Evolutionary conservation across 2,329 filamentous ascomycete genomes (phyloP).

Genomic region (Lachnellula subtilissima): DNA sequence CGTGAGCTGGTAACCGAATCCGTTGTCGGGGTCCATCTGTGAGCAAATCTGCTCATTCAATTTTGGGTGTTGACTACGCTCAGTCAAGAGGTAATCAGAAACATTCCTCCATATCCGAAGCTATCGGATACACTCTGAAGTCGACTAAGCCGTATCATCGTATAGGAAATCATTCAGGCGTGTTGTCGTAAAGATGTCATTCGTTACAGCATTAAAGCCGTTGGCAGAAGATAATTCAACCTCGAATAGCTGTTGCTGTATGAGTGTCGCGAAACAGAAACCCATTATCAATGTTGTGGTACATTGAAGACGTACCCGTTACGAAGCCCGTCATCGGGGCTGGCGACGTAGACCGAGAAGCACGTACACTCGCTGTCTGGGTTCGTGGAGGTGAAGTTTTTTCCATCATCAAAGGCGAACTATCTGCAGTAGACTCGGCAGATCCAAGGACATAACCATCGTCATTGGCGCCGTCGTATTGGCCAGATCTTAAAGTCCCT

Average conservation of each 20-base stretch:
- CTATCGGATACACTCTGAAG: not conserved
- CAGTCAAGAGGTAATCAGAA: conserved; percentile 28
- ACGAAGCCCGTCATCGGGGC: conserved; percentile 43
- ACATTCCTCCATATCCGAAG: not conserved
- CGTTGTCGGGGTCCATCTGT: not conserved
- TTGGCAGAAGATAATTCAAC: conserved; percentile 17
- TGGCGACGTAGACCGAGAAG: conserved; percentile 39
- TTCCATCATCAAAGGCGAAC: conserved; percentile 27
- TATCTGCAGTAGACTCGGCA: conserved; percentile 33
- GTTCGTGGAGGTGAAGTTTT: conserved; percentile 21
- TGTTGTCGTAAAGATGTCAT: not conserved
- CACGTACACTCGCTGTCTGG: conserved; percentile 30
- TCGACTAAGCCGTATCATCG: conserved; percentile 6
- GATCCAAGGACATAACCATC: conserved; percentile 31
- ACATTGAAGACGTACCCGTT: conserved; percentile 41
- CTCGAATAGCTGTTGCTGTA: conserved; percentile 33
- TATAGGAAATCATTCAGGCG: conserved; percentile 10
- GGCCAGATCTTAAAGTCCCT: conserved; percentile 39
- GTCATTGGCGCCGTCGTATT: conserved; percentile 41
- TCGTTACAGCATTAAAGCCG: not conserved
- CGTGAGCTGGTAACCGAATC: conserved; percentile 1
- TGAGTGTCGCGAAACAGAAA: conserved; percentile 33
- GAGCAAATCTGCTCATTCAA: too few species aligned
- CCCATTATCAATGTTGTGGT: conserved; percentile 30
- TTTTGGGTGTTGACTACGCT: conserved; percentile 19